Percentiles rank a stretch among this genome's conserved stretches.
Evolutionary conservation across 306 rosid genomes (phyloP).

Genomic region (Corylus americana): DNA sequence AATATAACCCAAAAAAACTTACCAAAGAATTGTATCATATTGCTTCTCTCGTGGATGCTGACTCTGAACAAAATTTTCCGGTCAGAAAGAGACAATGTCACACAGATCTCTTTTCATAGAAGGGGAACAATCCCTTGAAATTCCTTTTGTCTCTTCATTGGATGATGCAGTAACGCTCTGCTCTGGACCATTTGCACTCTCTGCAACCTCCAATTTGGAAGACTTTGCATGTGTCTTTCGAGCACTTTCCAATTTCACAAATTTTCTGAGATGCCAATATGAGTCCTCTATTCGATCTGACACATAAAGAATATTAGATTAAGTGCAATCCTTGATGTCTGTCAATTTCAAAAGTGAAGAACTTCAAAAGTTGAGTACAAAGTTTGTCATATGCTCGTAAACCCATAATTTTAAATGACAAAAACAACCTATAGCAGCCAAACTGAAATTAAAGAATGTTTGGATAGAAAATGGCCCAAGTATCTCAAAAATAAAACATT

Average conservation of each 20-base stretch:
- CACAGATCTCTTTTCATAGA: constrained; percentile 41
- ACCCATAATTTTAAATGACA: background rate
- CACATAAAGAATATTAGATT: constrained; percentile 14
- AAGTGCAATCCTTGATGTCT: background rate
- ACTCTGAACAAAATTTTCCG: constrained; percentile 66
- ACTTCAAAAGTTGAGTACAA: constrained; percentile 11
- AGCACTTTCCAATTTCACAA: constrained; percentile 38
- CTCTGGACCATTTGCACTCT: constrained; percentile 36
- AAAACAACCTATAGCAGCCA: constrained; percentile 12
- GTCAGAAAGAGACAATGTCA: constrained; percentile 60
- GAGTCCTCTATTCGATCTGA: constrained; percentile 77
- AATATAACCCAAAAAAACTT: constrained; percentile 27
- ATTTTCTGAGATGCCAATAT: constrained; percentile 64
- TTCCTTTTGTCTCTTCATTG: constrained; percentile 32
- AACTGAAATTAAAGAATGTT: background rate
- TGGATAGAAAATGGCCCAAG: background rate
- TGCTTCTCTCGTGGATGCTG: constrained; percentile 45
- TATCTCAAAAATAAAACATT: background rate
- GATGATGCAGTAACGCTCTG: constrained; percentile 27
- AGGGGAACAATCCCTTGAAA: constrained; percentile 35
- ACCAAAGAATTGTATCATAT: constrained; percentile 88
- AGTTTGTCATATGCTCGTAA: constrained; percentile 8
- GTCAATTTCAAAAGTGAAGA: background rate
- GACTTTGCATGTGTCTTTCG: constrained; percentile 38
- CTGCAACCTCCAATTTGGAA: constrained; percentile 36